Evolutionary conservation across 2,329 filamentous ascomycete species (phyloP).

Genomic region (Penicillium olsonii): DNA sequence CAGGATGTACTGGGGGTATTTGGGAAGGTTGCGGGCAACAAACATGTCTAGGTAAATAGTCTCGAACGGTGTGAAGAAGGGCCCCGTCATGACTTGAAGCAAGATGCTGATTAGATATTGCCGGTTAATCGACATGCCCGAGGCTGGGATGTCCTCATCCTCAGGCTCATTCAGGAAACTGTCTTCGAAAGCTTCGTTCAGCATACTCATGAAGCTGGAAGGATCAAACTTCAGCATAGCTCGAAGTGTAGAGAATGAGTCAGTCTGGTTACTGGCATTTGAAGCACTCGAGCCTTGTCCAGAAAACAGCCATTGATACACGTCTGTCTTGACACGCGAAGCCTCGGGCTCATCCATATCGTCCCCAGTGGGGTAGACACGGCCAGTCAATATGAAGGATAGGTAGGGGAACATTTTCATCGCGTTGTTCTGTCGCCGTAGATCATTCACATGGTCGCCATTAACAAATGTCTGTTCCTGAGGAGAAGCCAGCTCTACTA

Average conservation of each 20-base stretch:
- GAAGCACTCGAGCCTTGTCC: slow-evolving; percentile 54
- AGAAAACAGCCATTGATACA: slow-evolving; percentile 94
- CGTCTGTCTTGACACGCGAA: slow-evolving; percentile 74
- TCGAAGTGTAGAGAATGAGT: slow-evolving; percentile 81
- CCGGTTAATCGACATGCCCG: slow-evolving; percentile 71
- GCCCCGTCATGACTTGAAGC: slow-evolving; percentile 78
- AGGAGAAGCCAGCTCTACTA: slow-evolving; percentile 56
- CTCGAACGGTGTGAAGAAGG: slow-evolving; percentile 73
- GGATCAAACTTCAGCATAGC: slow-evolving; percentile 86
- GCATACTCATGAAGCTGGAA: slow-evolving; percentile 86
- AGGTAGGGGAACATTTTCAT: slow-evolving; percentile 94
- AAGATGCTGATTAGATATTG: slow-evolving; percentile 92
- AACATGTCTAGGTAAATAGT: slow-evolving; percentile 99
- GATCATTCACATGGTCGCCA: slow-evolving; percentile 56
- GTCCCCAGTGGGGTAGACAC: slow-evolving; percentile 86
- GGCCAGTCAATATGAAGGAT: slow-evolving; percentile 84
- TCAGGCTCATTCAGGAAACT: slow-evolving; percentile 80
- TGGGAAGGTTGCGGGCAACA: slow-evolving; percentile 89
- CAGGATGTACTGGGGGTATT: slow-evolving; percentile 93
- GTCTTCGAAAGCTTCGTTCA: slow-evolving; percentile 98
- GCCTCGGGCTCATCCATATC: slow-evolving; percentile 72
- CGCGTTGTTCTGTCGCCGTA: slow-evolving; percentile 63
- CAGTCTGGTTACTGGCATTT: slow-evolving; percentile 56
- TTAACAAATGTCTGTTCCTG: slow-evolving; percentile 28
- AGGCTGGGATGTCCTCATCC: slow-evolving; percentile 60